Evolutionary conservation across 2,329 filamentous ascomycete species (phyloP).

Genomic region (Alternaria gaisen): DNA sequence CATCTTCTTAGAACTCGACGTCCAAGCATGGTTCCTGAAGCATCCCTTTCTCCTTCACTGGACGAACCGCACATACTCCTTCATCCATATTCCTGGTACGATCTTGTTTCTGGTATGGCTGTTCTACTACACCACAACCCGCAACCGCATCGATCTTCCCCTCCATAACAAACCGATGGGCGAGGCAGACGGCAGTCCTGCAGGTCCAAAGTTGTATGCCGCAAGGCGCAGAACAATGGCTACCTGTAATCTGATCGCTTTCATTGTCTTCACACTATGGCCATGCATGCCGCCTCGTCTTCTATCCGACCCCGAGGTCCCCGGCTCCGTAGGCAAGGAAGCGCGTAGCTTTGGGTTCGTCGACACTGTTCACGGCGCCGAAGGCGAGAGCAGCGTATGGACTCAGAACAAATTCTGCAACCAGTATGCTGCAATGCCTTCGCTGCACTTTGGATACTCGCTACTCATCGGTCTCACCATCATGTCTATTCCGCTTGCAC

Average conservation of each 20-base stretch:
- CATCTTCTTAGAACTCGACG: conserved; percentile 70
- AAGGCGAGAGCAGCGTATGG: conserved; percentile 73
- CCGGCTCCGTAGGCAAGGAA: conserved; percentile 64
- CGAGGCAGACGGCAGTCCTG: conserved; percentile 50
- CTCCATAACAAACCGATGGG: conserved; percentile 48
- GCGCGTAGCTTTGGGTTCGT: conserved; percentile 68
- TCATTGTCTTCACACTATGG: conserved; percentile 67
- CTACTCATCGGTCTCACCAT: conserved; percentile 76
- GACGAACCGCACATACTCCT: conserved; percentile 78
- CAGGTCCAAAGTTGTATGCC: conserved; percentile 64
- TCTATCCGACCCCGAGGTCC: conserved; percentile 62
- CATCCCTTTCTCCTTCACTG: conserved; percentile 68
- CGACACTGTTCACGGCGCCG: conserved; percentile 65
- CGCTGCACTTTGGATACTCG: conserved; percentile 78
- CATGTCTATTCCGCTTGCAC: conserved; percentile 69
- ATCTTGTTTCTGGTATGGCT: conserved; percentile 74
- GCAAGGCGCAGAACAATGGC: conserved; percentile 66
- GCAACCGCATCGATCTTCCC: conserved; percentile 58
- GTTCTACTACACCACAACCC: conserved; percentile 74
- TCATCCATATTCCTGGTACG: conserved; percentile 80
- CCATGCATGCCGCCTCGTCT: conserved; percentile 69
- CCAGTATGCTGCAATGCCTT: conserved; percentile 81
- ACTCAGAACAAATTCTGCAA: conserved; percentile 78
- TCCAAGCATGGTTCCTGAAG: conserved; percentile 67
- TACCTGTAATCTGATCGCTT: conserved; percentile 67